phyloP scores from a whole-genome alignment of 192 early-diverging fungal species.

The Gamsiella multidivaricata region DNA sequence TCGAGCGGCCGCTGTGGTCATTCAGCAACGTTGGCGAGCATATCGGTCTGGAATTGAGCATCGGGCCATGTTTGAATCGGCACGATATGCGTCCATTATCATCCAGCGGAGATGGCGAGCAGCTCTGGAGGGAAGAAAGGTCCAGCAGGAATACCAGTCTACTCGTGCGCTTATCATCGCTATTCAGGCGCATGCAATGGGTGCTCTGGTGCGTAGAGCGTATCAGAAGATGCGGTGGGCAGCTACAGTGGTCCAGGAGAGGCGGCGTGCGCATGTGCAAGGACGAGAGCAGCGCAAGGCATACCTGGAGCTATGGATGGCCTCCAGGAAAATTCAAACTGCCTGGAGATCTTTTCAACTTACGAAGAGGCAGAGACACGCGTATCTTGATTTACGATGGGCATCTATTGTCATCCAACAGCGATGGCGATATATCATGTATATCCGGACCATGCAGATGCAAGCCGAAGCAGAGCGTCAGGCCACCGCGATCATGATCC shows the following conservation, averaged over 20 bases:
- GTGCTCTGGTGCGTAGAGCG: conserved; percentile 9
- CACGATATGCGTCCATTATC: conserved; percentile 9
- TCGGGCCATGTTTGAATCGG: conserved; percentile 7
- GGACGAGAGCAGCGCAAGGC: conserved; percentile 13
- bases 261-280: conserved; percentile 28
- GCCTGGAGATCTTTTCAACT: conserved; percentile 30
- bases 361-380: conserved; percentile 11
- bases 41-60: conserved; percentile 20
- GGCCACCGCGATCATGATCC: conserved; percentile 30
- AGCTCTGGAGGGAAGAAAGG: conserved; percentile 17
- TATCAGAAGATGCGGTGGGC: conserved; percentile 33
- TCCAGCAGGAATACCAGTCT: conserved; percentile 14
- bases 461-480: conserved; percentile 5
- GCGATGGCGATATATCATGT: conserved; percentile 25
- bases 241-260: conserved; percentile 16
- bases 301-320: conserved; percentile 28
- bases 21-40: conserved; percentile 46
- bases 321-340: conserved; percentile 24
- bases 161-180: conserved; percentile 15
- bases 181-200: conserved; percentile 37
- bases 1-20: conserved; percentile 19
- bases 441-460: conserved; percentile 1
- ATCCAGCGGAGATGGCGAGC: conserved; percentile 48
- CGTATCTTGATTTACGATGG: conserved; percentile 28
- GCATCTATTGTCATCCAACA: conserved; percentile 32